These are phyloP conservation scores for Sugiyamaella grinbergsii DNA, from an alignment of 1,139 yeast species.

Conservation along the genomic window DNA sequence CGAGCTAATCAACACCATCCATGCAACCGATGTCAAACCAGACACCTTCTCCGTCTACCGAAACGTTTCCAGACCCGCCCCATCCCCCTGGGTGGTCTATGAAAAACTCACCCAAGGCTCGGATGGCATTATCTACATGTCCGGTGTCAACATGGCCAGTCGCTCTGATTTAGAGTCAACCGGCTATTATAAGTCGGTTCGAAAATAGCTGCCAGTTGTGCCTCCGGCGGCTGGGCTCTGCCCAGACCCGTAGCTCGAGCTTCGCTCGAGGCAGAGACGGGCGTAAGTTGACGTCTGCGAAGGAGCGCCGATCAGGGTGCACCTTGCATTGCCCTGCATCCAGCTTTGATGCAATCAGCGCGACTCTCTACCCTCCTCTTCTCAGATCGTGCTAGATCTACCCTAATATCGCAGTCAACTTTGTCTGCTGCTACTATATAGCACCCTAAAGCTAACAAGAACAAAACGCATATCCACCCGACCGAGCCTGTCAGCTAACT, in stretches of 20 bases:
- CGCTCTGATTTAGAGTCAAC: constrained; percentile 16
- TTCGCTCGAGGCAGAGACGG: background rate
- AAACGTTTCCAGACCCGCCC: constrained; percentile 8
- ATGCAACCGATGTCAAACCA: constrained; percentile 6
- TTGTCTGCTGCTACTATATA: no score
- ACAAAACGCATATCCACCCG: no score
- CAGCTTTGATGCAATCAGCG: no score
- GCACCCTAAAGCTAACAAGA: no score
- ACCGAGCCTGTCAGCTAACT: no score
- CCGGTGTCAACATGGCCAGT: constrained; percentile 17
- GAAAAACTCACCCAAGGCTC: constrained; percentile 18
- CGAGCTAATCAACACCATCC: constrained; percentile 8
- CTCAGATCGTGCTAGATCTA: no score
- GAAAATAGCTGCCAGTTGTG: background rate
- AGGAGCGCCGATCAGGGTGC: no score
- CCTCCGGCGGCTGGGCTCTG: no score
- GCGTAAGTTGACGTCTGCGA: background rate
- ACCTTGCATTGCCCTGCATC: no score
- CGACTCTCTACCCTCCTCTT: no score
- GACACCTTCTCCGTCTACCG: constrained; percentile 20
- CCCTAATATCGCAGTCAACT: no score
- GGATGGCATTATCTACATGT: constrained; percentile 19
- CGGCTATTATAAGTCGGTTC: constrained; percentile 18
- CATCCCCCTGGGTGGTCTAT: constrained; percentile 22
- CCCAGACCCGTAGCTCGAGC: constrained; percentile 16